Evolutionary conservation across 139 green algal genomes (phyloP).

Genomic region (Tetraselmis chui): DNA sequence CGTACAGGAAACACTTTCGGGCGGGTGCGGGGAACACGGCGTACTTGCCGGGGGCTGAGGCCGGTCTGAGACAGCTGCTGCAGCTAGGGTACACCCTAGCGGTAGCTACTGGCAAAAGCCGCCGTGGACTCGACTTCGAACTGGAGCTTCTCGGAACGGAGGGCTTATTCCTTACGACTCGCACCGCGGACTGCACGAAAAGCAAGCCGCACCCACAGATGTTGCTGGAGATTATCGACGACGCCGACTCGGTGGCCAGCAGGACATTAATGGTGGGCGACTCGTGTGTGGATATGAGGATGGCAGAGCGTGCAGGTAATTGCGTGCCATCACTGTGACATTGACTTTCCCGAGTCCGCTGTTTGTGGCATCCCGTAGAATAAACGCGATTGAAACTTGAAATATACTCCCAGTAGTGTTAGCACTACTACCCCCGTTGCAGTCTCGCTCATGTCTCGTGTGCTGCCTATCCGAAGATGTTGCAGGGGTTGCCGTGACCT

Average conservation of each 20-base stretch:
- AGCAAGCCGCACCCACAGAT: slow-evolving; percentile 5
- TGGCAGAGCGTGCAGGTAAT: neutral
- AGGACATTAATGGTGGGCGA: neutral
- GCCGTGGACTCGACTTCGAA: neutral
- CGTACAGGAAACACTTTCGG: neutral
- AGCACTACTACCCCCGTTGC: too few relatives aligned
- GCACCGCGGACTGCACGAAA: neutral
- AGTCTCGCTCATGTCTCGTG: too few relatives aligned
- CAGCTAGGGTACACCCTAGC: neutral
- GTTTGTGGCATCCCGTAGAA: too few relatives aligned
- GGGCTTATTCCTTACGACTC: neutral
- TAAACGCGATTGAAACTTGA: too few relatives aligned
- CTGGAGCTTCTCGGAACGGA: neutral
- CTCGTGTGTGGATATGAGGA: neutral
- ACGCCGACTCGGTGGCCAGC: neutral
- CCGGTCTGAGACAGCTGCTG: neutral
- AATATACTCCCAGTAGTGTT: too few relatives aligned
- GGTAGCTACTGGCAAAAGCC: neutral
- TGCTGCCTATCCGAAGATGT: too few relatives aligned
- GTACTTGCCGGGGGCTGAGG: neutral
- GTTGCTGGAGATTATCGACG: neutral
- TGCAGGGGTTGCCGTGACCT: neutral
- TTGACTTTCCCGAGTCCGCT: too few relatives aligned
- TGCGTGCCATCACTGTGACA: neutral
- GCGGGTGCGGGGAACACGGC: neutral